These are phyloP conservation scores for Agastache rugosa DNA, from an alignment of 257 asterid genomes.

Conservation along the genomic window DNA sequence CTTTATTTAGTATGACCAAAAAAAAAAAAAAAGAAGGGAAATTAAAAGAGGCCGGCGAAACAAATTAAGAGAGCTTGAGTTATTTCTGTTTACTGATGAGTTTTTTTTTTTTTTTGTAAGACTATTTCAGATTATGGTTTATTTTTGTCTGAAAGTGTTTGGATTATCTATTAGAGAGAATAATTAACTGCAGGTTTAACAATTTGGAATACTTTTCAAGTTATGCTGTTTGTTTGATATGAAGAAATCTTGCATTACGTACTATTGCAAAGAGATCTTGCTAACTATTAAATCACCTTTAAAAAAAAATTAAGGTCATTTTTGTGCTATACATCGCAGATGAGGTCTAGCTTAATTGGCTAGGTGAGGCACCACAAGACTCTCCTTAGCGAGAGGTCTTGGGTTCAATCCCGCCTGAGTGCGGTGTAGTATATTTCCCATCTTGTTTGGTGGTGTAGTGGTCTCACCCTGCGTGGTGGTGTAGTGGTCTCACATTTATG, in stretches of 20 bases:
- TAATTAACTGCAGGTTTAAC: background rate
- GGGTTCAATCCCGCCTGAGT: too few relatives aligned
- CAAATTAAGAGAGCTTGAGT: background rate
- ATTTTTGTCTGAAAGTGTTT: background rate
- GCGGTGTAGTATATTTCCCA: too few relatives aligned
- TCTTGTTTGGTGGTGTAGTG: too few relatives aligned
- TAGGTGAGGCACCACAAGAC: too few relatives aligned
- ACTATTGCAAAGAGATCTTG: background rate
- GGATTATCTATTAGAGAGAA: background rate
- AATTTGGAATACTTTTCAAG: background rate
- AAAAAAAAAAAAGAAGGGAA: background rate
- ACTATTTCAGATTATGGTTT: constrained; percentile 21
- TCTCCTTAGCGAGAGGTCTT: too few relatives aligned
- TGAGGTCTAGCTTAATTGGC: too few relatives aligned
- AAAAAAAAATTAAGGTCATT: too few relatives aligned
- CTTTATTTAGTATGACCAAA: background rate
- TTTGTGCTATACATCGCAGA: too few relatives aligned
- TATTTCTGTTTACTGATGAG: background rate
- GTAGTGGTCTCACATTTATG: too few relatives aligned
- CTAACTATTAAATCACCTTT: too few relatives aligned
- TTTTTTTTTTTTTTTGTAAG: background rate
- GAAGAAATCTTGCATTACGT: background rate
- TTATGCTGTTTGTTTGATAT: background rate
- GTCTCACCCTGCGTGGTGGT: too few relatives aligned
- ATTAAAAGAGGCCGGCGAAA: background rate